Evolutionary conservation across 306 rosid genomes (phyloP), one percentile per base, ranked within the genome.

Genomic region (Alnus rubra): DNA sequence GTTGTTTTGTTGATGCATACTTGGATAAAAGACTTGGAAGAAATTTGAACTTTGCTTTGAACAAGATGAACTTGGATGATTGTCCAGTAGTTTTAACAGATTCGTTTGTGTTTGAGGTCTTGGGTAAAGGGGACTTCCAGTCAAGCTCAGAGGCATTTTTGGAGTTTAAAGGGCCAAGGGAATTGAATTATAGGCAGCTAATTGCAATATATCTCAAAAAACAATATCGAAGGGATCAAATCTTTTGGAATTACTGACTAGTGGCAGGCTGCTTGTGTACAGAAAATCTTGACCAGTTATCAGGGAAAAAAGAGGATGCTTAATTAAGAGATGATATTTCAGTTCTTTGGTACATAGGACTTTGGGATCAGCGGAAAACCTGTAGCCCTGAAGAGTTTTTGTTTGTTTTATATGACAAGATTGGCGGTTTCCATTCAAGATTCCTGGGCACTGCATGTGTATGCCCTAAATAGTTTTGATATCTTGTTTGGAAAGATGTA

Each of bases 81-180:
- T 78, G 79, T 79, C 95, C 97, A 1, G 67, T 67, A 7, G 63
- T 87, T 62, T 80, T 83, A 35, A 95, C 98, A 3, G 98, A 91
- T 80, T 87, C 90, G 1, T 42, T 90, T 77, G 95, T 91, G 83
- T 95, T 90, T 82, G 96, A 92, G 82, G 98, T 83, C 73, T 77
- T 95, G 80, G 98, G 98, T 23, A 95, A 95, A 88, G 98, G 98
- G 4, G 96, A 88, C 68, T 95, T 91, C 76, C 98, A 95, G 77
- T 71, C 82, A 83, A 89, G 87, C 82, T 78, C 98, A 4, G 98
- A 95, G 84, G 92, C 93, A 39, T 92, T 89, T 86, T 75, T 88
- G 78, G 97, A 92, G 84, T 88, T 78, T 73, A 82, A 82, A 80
- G 75, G 52, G 72, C 88, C 72, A n/a, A 76, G 76, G 80, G 75